These are phyloP conservation scores for Cardiospermum halicacabum DNA, from an alignment of 345 rosid genomes.

Conservation along the genomic window DNA sequence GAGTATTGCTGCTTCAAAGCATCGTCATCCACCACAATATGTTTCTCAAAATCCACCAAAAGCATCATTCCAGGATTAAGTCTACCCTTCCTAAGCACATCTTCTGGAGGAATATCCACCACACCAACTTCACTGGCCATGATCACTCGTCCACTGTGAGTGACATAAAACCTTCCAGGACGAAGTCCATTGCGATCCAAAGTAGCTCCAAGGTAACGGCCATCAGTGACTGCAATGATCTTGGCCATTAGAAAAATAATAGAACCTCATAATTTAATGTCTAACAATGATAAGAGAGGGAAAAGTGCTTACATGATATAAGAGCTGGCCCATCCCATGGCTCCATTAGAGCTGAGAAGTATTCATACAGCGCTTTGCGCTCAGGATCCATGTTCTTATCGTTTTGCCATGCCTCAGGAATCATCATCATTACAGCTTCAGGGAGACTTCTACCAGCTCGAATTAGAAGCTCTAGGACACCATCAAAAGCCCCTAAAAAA, in stretches of 20 bases:
- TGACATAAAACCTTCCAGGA: constrained; percentile 91
- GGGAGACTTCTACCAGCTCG: constrained; percentile 99
- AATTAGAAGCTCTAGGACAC: constrained; percentile 96
- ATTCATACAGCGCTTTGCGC: constrained; percentile 72
- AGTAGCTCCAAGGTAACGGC: constrained; percentile 97
- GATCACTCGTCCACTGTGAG: constrained; percentile 85
- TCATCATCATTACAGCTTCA: constrained; percentile 99
- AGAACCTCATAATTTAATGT: background rate
- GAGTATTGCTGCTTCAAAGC: constrained; percentile 96
- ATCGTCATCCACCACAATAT: constrained; percentile 87
- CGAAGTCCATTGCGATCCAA: constrained; percentile 98
- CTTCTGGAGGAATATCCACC: constrained; percentile 88
- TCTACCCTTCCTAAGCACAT: constrained; percentile 92
- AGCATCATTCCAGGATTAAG: constrained; percentile 99
- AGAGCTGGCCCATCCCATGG: constrained; percentile 99
- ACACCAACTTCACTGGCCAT: constrained; percentile 99
- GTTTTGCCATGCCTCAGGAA: constrained; percentile 99
- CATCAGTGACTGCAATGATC: constrained; percentile 82
- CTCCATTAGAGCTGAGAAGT: constrained; percentile 94
- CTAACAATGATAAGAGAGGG: background rate
- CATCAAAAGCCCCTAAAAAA: constrained; percentile 94
- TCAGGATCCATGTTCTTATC: constrained; percentile 94
- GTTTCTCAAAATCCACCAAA: constrained; percentile 95
- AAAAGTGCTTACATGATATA: constrained; percentile 71
- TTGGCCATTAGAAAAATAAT: constrained; percentile 8